A percentile compares a stretch with the other conserved stretches of the same genome.
These are phyloP conservation scores for Kwoniella newhampshirensis DNA, from an alignment of 768 basidiomycete genomes.

Conservation along the genomic window DNA sequence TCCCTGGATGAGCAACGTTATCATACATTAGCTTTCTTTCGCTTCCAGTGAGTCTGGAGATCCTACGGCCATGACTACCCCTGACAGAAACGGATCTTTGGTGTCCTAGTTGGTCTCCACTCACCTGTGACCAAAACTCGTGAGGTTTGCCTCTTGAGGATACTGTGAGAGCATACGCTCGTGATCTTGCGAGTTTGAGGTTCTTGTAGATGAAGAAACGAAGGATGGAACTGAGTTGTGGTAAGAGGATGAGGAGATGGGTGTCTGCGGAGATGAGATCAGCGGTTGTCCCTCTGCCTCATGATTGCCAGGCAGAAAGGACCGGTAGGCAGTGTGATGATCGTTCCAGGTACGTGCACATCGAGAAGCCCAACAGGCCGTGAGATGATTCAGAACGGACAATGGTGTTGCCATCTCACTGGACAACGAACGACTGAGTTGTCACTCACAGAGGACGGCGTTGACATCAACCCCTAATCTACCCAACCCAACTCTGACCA, in stretches of 20 bases:
- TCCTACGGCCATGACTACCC: background rate
- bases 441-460: conserved; percentile 39
- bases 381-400: no score
- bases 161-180: conserved; percentile 70
- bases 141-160: conserved; percentile 75
- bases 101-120: background rate
- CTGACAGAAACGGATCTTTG: no score
- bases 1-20: conserved; percentile 22
- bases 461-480: conserved; percentile 27
- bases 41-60: background rate
- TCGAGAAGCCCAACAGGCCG: no score
- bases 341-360: no score
- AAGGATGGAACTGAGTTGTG: conserved; percentile 72
- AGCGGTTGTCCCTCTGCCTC: no score
- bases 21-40: background rate
- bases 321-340: no score
- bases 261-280: conserved; percentile 60
- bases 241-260: conserved; percentile 68
- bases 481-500: conserved; percentile 28
- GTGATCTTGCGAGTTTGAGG: conserved; percentile 66
- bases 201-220: conserved; percentile 81
- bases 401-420: no score
- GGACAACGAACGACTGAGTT: background rate
- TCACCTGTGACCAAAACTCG: conserved; percentile 67
- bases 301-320: background rate